Conservation (phyloP, 2,329 filamentous ascomycete genomes). For the Rutstroemia sp. region DNA sequence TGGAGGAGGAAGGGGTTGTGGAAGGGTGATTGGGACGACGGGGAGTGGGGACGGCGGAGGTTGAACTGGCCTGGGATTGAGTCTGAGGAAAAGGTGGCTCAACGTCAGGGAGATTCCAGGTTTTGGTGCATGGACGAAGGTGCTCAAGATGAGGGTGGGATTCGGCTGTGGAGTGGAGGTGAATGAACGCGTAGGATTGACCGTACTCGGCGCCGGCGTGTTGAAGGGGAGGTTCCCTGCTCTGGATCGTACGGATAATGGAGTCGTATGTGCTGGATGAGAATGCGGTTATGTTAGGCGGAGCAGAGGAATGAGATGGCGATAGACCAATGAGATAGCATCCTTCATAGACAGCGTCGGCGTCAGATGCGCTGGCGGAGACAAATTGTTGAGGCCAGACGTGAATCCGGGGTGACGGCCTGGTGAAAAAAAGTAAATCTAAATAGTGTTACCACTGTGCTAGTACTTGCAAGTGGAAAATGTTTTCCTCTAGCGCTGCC, state of each 20-base stretch:
- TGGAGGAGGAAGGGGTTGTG: too few relatives aligned
- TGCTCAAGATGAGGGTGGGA: not conserved
- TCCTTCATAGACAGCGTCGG: slow-evolving; percentile 15
- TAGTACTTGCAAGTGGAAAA: not conserved
- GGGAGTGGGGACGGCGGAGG: too few relatives aligned
- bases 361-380: not conserved
- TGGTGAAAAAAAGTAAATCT: not conserved
- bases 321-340: slow-evolving; percentile 12
- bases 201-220: too few relatives aligned
- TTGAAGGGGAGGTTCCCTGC: not conserved
- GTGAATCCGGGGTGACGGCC: not conserved
- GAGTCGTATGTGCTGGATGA: not conserved
- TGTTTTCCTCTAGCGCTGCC: not conserved
- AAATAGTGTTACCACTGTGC: not conserved
- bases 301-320: not conserved
- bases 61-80: not conserved
- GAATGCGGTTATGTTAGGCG: not conserved
- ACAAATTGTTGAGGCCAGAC: slow-evolving; percentile 17
- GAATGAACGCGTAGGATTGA: not conserved
- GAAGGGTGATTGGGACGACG: too few relatives aligned
- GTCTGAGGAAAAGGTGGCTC: not conserved
- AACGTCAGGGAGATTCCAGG: not conserved
- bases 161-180: not conserved
- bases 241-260: not conserved
- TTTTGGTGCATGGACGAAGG: not conserved